phyloP scores from a whole-genome alignment of 805 yeast species.

The Metschnikowia lochheadii region DNA sequence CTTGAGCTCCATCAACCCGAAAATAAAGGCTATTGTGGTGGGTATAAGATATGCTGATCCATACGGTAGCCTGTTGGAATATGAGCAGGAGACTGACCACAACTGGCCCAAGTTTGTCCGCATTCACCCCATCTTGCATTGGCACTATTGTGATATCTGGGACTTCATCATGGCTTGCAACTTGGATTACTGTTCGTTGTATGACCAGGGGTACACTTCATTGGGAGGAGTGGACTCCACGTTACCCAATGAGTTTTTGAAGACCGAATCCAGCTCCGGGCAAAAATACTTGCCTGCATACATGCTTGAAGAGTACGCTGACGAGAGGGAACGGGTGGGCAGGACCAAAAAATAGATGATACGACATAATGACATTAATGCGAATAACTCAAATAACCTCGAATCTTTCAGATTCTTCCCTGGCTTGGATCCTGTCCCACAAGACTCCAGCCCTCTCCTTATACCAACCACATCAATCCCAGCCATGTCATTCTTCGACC shows the following conservation, averaged over 20 bases:
- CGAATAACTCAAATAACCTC: too few relatives aligned
- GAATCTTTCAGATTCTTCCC: too few relatives aligned
- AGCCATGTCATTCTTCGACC: not conserved
- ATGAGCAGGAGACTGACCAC: slow-evolving; percentile 74
- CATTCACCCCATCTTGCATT: slow-evolving; percentile 82
- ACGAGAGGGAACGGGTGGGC: slow-evolving; percentile 51
- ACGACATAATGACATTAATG: not conserved
- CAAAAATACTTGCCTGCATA: slow-evolving; percentile 50
- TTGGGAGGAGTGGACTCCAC: slow-evolving; percentile 79
- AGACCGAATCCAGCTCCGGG: slow-evolving; percentile 6
- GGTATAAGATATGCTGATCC: slow-evolving; percentile 92
- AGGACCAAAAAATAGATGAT: slow-evolving; percentile 16
- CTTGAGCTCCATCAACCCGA: slow-evolving; percentile 43
- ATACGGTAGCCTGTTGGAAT: slow-evolving; percentile 54
- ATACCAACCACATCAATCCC: too few relatives aligned
- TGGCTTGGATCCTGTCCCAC: too few relatives aligned
- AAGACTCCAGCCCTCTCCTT: too few relatives aligned
- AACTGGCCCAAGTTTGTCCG: slow-evolving; percentile 89
- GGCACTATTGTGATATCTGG: slow-evolving; percentile 88
- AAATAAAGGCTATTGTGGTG: slow-evolving; percentile 71
- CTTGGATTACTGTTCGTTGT: slow-evolving; percentile 70
- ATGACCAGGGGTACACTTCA: slow-evolving; percentile 84
- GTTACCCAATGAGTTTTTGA: slow-evolving; percentile 58
- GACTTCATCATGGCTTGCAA: slow-evolving; percentile 57
- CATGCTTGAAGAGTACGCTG: slow-evolving; percentile 53